Percentiles rank a stretch among this genome's conserved stretches.
phyloP scores from a whole-genome alignment of 768 basidiomycete species.

The Postia placenta region DNA sequence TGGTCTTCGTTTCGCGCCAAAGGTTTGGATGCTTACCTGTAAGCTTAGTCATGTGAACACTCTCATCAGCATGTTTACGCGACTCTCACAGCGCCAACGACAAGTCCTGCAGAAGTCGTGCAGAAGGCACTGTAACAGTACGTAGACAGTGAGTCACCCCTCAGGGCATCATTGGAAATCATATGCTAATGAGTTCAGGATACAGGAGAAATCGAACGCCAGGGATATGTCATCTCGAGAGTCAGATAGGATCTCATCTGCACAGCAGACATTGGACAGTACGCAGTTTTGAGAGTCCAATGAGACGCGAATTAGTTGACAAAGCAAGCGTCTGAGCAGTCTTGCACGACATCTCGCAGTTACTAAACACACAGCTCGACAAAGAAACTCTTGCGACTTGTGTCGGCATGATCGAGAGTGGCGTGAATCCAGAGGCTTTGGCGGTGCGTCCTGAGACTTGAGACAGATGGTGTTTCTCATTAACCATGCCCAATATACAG shows the following conservation, averaged over 20 bases:
- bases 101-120: too few relatives aligned
- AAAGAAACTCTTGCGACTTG: constrained; percentile 91
- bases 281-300: not conserved
- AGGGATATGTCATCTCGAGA: constrained; percentile 39
- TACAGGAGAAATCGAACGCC: too few relatives aligned
- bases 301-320: not conserved
- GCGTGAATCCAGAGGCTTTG: constrained; percentile 87
- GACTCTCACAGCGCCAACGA: not conserved
- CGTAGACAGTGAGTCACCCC: too few relatives aligned
- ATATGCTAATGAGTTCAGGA: too few relatives aligned
- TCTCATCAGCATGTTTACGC: not conserved
- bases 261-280: constrained; percentile 9
- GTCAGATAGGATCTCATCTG: constrained; percentile 45
- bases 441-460: constrained; percentile 50
- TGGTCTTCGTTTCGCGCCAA: too few relatives aligned
- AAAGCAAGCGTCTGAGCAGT: constrained; percentile 40
- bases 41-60: not conserved
- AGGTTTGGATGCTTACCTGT: too few relatives aligned
- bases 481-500: too few relatives aligned
- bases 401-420: constrained; percentile 87
- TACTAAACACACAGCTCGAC: constrained; percentile 83
- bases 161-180: not conserved
- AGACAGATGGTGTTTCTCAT: too few relatives aligned
- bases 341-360: constrained; percentile 81
- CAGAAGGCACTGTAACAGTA: too few relatives aligned